phyloP scores from a whole-genome alignment of 2,329 filamentous ascomycete species.

The Nothophaeocryptopus gaeumannii region DNA sequence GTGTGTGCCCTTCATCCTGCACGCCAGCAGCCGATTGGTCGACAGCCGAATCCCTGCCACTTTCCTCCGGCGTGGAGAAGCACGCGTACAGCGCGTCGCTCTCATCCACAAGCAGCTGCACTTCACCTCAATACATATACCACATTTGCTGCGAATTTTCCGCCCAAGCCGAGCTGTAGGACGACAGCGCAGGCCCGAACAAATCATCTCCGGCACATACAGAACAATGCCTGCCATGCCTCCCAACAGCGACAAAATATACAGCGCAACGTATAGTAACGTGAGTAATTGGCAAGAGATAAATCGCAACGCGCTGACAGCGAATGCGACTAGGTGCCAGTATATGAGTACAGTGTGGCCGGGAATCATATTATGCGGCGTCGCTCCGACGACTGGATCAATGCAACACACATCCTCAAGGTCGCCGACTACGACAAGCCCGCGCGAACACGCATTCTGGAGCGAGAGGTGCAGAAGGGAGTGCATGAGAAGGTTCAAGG shows the following conservation, averaged over 20 bases:
- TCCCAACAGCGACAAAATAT: conserved; percentile 47
- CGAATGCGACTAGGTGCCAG: conserved; percentile 66
- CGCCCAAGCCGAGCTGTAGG: too few species aligned
- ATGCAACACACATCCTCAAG: conserved; percentile 98
- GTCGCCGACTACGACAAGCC: conserved; percentile 97
- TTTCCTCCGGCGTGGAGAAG: too few species aligned
- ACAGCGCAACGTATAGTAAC: conserved; percentile 63
- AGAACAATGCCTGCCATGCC: conserved; percentile 16
- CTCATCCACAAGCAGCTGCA: too few species aligned
- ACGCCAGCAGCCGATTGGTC: too few species aligned
- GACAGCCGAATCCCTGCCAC: too few species aligned
- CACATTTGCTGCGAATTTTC: too few species aligned
- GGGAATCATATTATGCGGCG: conserved; percentile 94
- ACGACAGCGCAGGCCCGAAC: too few species aligned
- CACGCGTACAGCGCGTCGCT: too few species aligned
- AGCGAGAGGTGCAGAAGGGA: conserved; percentile 95
- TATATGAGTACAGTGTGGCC: conserved; percentile 88
- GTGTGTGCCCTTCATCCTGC: too few species aligned
- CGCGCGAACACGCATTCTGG: conserved; percentile 86
- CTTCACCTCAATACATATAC: too few species aligned
- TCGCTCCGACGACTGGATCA: conserved; percentile 93
- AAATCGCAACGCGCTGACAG: too few species aligned
- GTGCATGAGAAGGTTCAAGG: conserved; percentile 97
- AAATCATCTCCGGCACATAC: too few species aligned
- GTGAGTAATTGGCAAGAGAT: background rate